Evolutionary conservation across 352 stramenopile genomes (phyloP), one percentile per base, ranked within the genome.

Genomic region (Thalassiosira allenii): DNA sequence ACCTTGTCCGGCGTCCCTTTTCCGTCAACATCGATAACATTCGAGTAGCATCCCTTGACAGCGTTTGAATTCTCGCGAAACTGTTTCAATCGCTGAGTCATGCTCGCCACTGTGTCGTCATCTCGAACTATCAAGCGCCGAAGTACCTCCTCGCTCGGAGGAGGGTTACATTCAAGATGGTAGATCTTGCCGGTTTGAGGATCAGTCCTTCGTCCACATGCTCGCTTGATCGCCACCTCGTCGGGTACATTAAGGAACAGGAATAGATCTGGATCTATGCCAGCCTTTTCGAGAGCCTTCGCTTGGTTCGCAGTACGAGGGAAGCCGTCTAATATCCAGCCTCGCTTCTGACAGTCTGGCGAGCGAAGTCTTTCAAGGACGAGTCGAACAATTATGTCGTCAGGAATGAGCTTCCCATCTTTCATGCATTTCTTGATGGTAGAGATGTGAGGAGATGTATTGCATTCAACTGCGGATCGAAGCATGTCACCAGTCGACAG

Each of bases 291-390:
- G 32, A 99, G 88, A 23, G 96, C 93, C 6, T 96, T 89, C 8
- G 96, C 96, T 80, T 99, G 96, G 4, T 91, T 91, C 33, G 94
- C 88, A 3, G 96, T 98, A 40, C 96, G 91, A 11, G 96, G 97
- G 76, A 97, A 98, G 3, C 97, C 97, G 75, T 98, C 96, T 0
- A 99, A 76, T 34, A 99, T 88, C 94, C 95, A 99, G n/a, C 97
- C 97, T 23, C 92, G 89, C 53, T 87, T 66, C 33, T 90, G 81
- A 77, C 96, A 98, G 82, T 99, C 97, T 2, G 81, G 37, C 74
- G 97, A 81, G 17, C 75, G 63, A 0, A 99, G 86, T 1, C 96
- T 91, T 69, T 93, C 88, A 33, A 81, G 69, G 17, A 90, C 83
- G 29, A 95, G 75, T 70, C 77, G 81, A 49, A 95, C 95, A 23